These are phyloP conservation scores for Cerrena zonata DNA, from an alignment of 1,284 basidiomycete genomes.

Conservation along the genomic window DNA sequence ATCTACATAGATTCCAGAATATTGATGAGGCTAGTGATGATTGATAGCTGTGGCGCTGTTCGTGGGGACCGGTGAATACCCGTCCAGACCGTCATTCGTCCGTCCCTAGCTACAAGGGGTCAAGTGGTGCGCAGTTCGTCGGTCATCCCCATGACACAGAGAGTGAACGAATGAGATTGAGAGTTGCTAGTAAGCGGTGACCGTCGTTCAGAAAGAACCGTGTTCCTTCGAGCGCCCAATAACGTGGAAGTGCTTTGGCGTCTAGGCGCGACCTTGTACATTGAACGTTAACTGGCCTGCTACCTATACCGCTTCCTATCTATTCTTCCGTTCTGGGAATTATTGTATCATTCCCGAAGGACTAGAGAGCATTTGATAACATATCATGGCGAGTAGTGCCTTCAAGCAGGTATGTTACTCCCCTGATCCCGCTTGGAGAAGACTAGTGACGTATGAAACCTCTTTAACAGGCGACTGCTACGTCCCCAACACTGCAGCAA, in stretches of 20 bases:
- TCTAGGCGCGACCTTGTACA: too few relatives aligned
- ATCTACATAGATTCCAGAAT: too few relatives aligned
- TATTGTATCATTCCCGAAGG: too few relatives aligned
- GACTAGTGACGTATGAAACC: background rate
- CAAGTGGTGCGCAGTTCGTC: too few relatives aligned
- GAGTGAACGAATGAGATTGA: background rate
- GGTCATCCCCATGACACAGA: too few relatives aligned
- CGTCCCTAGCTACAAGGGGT: background rate
- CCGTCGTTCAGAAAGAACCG: background rate
- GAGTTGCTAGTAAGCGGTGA: background rate
- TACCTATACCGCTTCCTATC: too few relatives aligned
- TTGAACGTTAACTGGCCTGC: too few relatives aligned
- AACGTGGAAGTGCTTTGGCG: background rate
- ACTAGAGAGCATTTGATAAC: too few relatives aligned
- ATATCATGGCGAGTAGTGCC: constrained; percentile 51
- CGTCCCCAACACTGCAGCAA: constrained; percentile 60
- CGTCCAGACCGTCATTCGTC: too few relatives aligned
- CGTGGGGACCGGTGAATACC: background rate
- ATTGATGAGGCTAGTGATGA: background rate
- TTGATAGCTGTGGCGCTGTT: background rate
- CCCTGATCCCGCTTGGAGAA: background rate
- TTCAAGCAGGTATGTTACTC: constrained; percentile 45
- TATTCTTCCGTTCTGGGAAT: too few relatives aligned
- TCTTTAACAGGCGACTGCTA: constrained; percentile 19
- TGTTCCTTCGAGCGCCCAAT: background rate